Evolutionary conservation across 1,139 yeast genomes (phyloP).

Genomic region (Yamadazyma siamensis): DNA sequence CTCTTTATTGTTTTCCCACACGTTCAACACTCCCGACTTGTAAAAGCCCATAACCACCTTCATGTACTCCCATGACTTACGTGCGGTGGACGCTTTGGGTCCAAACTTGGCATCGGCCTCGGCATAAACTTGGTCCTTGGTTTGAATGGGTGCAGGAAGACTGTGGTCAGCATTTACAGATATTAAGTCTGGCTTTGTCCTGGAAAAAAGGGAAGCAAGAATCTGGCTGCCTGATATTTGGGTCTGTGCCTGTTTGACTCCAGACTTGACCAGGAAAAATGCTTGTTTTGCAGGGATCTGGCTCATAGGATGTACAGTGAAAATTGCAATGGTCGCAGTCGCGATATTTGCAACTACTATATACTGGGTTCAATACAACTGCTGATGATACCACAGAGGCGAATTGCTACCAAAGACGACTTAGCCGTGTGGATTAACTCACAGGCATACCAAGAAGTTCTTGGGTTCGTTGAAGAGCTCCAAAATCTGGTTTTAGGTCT

Average conservation of each 20-base stretch:
- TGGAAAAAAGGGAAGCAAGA: conserved; percentile 2
- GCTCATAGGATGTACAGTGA: neutral
- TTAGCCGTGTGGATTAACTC: conserved; percentile 61
- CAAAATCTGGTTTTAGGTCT: conserved; percentile 71
- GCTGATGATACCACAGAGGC: conserved; percentile 40
- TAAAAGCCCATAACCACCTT: conserved; percentile 44
- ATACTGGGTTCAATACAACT: too few species aligned
- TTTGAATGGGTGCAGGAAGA: conserved; percentile 33
- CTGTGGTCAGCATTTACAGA: conserved; percentile 35
- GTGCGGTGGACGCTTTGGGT: too few species aligned
- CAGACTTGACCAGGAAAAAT: too few species aligned
- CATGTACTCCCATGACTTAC: too few species aligned
- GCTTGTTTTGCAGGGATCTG: too few species aligned
- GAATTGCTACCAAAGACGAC: conserved; percentile 62
- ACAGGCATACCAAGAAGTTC: conserved; percentile 44
- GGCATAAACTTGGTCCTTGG: conserved; percentile 27
- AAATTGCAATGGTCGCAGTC: conserved; percentile 1
- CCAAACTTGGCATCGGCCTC: too few species aligned
- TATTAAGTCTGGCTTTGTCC: conserved; percentile 1
- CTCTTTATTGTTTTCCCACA: conserved; percentile 40
- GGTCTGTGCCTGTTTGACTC: too few species aligned
- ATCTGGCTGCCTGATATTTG: too few species aligned
- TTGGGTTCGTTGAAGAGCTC: conserved; percentile 54
- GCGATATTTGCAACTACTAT: neutral
- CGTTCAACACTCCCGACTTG: conserved; percentile 48